phyloP scores from a whole-genome alignment of 1,139 yeast species.

The Yueomyces sp. region DNA sequence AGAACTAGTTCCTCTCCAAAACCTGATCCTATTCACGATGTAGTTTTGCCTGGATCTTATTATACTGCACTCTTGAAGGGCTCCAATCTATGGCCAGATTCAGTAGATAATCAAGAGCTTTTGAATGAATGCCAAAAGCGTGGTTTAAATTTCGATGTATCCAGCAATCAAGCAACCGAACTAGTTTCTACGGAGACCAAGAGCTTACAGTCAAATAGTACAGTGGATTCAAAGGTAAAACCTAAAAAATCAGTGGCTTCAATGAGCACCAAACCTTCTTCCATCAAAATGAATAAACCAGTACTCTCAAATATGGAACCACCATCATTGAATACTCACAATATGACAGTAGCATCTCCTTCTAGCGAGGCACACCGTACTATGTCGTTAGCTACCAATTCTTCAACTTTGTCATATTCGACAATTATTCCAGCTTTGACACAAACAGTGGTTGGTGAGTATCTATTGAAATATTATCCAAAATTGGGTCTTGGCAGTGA shows the following conservation, averaged over 20 bases:
- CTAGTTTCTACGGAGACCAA: not conserved
- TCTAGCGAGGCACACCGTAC: slow-evolving; percentile 15
- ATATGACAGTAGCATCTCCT: not conserved
- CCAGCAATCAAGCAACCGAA: not conserved
- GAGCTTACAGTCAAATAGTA: not conserved
- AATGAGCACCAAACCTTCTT: not conserved
- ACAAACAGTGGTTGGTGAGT: slow-evolving; percentile 89
- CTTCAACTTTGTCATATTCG: slow-evolving; percentile 49
- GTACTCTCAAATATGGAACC: not conserved
- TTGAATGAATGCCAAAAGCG: slow-evolving; percentile 36
- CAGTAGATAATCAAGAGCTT: slow-evolving; percentile 33
- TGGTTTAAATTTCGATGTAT: slow-evolving; percentile 25
- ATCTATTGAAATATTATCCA: slow-evolving; percentile 74
- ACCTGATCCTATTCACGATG: slow-evolving; percentile 47
- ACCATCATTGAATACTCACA: not conserved
- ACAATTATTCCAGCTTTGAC: slow-evolving; percentile 80
- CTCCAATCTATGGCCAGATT: not conserved
- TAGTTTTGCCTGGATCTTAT: slow-evolving; percentile 51
- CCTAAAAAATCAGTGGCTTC: not conserved
- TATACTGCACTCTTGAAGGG: slow-evolving; percentile 34
- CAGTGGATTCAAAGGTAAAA: not conserved
- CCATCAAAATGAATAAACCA: not conserved
- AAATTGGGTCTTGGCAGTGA: slow-evolving; percentile 63
- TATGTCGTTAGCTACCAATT: slow-evolving; percentile 54
- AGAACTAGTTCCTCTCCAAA: slow-evolving; percentile 37